phyloP scores from a whole-genome alignment of 371 early-diverging fungal genomes.

The Smittium culicis region DNA sequence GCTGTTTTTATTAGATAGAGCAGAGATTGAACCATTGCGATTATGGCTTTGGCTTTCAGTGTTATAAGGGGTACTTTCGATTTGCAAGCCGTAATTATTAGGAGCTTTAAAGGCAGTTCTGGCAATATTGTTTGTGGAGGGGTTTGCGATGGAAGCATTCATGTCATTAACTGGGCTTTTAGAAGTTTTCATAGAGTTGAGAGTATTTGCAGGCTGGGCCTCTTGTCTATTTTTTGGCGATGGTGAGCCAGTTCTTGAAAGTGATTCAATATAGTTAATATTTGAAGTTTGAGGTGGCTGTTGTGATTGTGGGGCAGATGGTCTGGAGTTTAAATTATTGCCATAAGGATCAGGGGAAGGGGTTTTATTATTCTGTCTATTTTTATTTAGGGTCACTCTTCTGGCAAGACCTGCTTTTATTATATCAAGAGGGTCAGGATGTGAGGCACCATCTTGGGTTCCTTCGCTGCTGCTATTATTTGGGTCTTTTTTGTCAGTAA shows the following conservation, averaged over 20 bases:
- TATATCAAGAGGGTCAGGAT: constrained; percentile 29
- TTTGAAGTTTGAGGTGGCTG: neutral
- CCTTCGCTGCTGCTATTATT: neutral
- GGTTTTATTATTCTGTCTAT: constrained; percentile 15
- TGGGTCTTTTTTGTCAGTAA: neutral
- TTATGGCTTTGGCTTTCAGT: neutral
- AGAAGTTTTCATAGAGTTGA: neutral
- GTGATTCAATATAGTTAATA: neutral
- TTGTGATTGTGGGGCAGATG: neutral
- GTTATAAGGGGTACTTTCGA: no score
- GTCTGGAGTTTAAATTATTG: no score
- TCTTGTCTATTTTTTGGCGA: neutral
- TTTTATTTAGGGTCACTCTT: constrained; percentile 30
- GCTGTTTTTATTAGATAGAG: neutral
- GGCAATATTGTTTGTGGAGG: neutral
- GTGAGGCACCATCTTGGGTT: neutral
- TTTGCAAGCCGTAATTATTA: no score
- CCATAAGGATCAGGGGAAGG: constrained; percentile 6
- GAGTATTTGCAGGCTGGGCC: neutral
- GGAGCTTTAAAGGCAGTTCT: no score
- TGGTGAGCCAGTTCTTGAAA: neutral
- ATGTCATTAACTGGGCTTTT: neutral
- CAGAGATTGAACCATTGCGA: neutral
- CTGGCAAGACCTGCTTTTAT: constrained; percentile 30
- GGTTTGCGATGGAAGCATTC: no score